Base-by-base conservation (phyloP, 768 basidiomycete species). In the Tricholoma saponaceum region DNA sequence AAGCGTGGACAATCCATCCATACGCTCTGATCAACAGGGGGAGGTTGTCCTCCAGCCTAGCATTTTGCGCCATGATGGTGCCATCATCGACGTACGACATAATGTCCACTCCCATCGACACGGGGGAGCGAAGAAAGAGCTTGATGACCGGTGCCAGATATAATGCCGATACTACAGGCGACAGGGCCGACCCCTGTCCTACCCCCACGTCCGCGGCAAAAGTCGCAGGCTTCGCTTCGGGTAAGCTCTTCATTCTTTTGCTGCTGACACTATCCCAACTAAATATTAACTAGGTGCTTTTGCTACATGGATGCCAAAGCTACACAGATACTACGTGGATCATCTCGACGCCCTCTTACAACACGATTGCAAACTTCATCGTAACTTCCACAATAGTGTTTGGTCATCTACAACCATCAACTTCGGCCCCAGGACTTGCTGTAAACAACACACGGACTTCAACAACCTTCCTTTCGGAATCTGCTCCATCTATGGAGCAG, bases 351-450 rank as follows among this genome's bases (percentile, higher is more conserved):
- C 20, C 10, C 52, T 69, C 0, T 58, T 59, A 32, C 46, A 37
- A 0, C 30, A 55, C 0, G n/a, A 62, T 18, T 58, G 60, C 2
- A 7, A 22, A 2, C 60, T 70, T 4, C 14, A 13, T 5, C 35
- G 46, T n/a, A 69, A 67, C 58, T 66, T 74, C 57, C 1, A 23
- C 12, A 66, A 69, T 18, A 69, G 67, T 4, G 35, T 72, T 0
- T 76, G 70, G 22, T 60, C 71, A 0, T 47, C 63, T 0, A 30
- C 54, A 0, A 70, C 69, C 0, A 69, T 74, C 61, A 76, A 73
- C 57, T 59, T 71, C 2, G 69, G 70, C 0, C 61, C 62, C 0
- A 35, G 52, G 0, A 63, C 59, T 0, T 43, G 64, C 0, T 65
- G 60, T 0, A 10, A 30, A 1, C 54, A 58, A n/a, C 72, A 74